Evolutionary conservation across 2,329 filamentous ascomycete species (phyloP), one percentile per base, ranked within the genome.

Genomic region (Talaromyces funiculosus): DNA sequence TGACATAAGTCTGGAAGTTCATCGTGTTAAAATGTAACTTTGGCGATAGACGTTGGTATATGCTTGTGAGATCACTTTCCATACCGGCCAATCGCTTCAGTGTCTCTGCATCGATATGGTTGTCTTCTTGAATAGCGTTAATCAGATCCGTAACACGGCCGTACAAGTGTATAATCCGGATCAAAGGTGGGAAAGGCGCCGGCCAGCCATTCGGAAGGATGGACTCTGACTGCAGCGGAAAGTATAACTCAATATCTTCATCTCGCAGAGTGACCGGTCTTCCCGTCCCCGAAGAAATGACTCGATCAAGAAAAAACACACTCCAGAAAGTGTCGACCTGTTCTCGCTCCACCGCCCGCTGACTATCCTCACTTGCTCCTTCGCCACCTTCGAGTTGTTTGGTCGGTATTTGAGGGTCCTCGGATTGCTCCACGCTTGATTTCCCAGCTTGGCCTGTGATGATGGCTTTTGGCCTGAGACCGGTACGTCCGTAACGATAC

Each of bases 291-390:
- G 90, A 93, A 0, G 91, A 95, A 26, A 96, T 93, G 63, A 93
- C 88, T 20, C 91, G 83, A 68, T 96, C 91, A 1, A 96, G 82
- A 65, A 95, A 88, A 72, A 95, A 95, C 10, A 96, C 88, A 3
- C 90, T 87, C 91, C 91, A 96, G 66, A 96, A 92, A 0, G 91
- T 93, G 67, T 96, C 90, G 45, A 91, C 86, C 16, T 90, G 84
- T 69, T 95, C 91, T 64, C 91, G 86, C 67, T 95, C 90, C 3
- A 90, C 83, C 6, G 76, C 67, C 84, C 87, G 64, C 78, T 82
- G 72, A 1, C 20, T 47, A 26, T 68, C 64, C n/a, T 62, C 65
- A 14, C 67, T 62, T 16, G 61, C 64, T 58, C 9, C 35, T 2
- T 58, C 60, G 3, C 20, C 40, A 18, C 38, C 37, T 6, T 42